Evolutionary conservation across 257 asterid genomes (phyloP).

Genomic region (Nyctanthes arbortristis): DNA sequence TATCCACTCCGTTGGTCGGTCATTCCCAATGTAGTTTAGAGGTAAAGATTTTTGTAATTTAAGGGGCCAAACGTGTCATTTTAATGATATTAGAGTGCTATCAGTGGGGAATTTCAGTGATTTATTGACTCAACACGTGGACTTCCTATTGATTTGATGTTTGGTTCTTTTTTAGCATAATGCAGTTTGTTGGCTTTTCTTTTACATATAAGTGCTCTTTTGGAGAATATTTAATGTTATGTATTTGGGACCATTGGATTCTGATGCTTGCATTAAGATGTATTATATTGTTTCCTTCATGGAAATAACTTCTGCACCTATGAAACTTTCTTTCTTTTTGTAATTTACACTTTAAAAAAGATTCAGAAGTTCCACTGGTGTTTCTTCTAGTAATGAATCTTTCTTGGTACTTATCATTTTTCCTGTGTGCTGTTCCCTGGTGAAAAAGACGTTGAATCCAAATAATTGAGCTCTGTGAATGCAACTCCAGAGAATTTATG

Average conservation of each 20-base stretch:
- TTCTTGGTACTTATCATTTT: constrained; percentile 37
- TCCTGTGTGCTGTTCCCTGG: constrained; percentile 27
- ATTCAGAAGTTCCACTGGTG: constrained; percentile 30
- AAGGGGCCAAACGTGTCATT: constrained; percentile 8
- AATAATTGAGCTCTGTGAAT: constrained; percentile 31
- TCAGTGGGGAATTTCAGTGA: constrained; percentile 43
- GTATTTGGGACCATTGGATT: constrained; percentile 52
- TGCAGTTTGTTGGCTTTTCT: constrained; percentile 32
- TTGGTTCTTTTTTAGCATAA: constrained; percentile 44
- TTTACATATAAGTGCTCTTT: constrained; percentile 40
- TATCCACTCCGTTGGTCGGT: background rate
- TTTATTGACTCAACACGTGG: constrained; percentile 41
- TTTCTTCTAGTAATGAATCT: constrained; percentile 56
- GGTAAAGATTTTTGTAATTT: constrained; percentile 8
- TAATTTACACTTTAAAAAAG: constrained; percentile 14
- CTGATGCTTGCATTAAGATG: constrained; percentile 53
- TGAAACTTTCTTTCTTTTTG: constrained; percentile 30
- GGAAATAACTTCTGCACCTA: constrained; percentile 36
- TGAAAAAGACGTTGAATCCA: constrained; percentile 21
- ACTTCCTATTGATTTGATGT: constrained; percentile 45
- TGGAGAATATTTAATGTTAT: constrained; percentile 44
- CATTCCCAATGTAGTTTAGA: constrained; percentile 6
- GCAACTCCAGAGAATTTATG: constrained; percentile 21
- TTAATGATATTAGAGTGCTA: constrained; percentile 28
- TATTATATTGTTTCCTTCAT: constrained; percentile 38